phyloP scores from a whole-genome alignment of 2,329 filamentous ascomycete genomes.

The Huntiella decipiens region DNA sequence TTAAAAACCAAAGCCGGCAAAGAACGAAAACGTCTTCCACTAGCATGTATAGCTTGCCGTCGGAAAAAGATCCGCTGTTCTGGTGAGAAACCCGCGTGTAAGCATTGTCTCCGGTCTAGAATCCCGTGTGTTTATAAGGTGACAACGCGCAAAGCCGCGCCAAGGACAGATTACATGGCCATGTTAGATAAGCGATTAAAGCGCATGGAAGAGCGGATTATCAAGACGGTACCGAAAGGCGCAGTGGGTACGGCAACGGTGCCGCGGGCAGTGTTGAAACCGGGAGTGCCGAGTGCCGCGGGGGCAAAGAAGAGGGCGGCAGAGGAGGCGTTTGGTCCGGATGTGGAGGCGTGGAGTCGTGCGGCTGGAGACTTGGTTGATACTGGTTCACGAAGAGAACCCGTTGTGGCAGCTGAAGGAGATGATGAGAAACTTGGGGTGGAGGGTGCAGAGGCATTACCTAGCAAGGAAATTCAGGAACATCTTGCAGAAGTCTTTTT shows the following conservation, averaged over 20 bases:
- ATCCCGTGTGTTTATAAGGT: slow-evolving; percentile 97
- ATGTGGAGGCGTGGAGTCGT: slow-evolving; percentile 65
- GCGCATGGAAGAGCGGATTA: slow-evolving; percentile 93
- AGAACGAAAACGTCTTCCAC: slow-evolving; percentile 75
- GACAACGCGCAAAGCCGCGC: slow-evolving; percentile 81
- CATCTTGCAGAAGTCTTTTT: slow-evolving; percentile 91
- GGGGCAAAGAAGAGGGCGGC: slow-evolving; percentile 57
- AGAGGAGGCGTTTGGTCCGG: slow-evolving; percentile 71
- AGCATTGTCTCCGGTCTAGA: slow-evolving; percentile 79
- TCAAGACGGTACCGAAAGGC: slow-evolving; percentile 81
- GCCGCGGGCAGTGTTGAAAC: slow-evolving; percentile 68
- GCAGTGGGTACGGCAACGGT: slow-evolving; percentile 44
- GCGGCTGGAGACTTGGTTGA: slow-evolving; percentile 20
- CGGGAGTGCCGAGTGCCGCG: slow-evolving; percentile 41
- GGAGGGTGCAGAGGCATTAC: slow-evolving; percentile 68
- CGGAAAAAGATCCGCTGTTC: slow-evolving; percentile 97
- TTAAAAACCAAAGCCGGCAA: slow-evolving; percentile 86
- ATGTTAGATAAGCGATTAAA: slow-evolving; percentile 94
- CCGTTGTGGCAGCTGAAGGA: slow-evolving; percentile 19
- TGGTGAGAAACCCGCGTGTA: slow-evolving; percentile 92
- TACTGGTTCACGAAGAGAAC: slow-evolving; percentile 25
- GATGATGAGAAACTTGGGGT: slow-evolving; percentile 57
- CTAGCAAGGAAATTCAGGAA: slow-evolving; percentile 73
- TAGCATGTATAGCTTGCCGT: slow-evolving; percentile 89
- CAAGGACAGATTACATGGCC: slow-evolving; percentile 94